A percentile compares a stretch with the other conserved stretches of the same genome.
phyloP scores from a whole-genome alignment of 129 eudicot species.

The Tagetes patula region DNA sequence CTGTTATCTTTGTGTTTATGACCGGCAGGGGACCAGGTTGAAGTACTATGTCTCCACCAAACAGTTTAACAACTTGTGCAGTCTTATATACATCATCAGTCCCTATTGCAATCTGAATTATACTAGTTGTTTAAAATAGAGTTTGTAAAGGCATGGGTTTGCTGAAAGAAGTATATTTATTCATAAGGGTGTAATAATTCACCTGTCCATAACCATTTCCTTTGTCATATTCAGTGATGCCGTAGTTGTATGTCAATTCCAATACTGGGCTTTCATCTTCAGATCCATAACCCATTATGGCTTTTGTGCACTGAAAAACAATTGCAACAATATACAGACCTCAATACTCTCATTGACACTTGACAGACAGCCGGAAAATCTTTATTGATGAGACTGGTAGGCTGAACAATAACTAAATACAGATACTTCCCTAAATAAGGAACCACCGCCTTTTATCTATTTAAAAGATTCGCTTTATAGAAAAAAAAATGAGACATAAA shows the following conservation, averaged over 20 bases:
- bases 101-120: conserved; percentile 79
- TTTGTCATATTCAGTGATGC: conserved; percentile 74
- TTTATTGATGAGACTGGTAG: not conserved
- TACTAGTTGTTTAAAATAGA: conserved; percentile 10
- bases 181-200: not conserved
- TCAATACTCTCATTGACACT: not conserved
- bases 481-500: not conserved
- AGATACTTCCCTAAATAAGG: no score
- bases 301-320: conserved; percentile 66
- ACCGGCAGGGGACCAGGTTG: conserved; percentile 90
- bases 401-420: no score
- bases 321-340: conserved; percentile 16
- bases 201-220: conserved; percentile 97
- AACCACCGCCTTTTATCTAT: no score
- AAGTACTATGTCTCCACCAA: conserved; percentile 68
- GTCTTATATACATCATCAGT: conserved; percentile 90
- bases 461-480: no score
- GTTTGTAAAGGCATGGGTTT: not conserved
- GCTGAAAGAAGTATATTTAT: not conserved
- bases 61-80: conserved; percentile 66
- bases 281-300: conserved; percentile 88
- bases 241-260: conserved; percentile 88
- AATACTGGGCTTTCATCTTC: conserved; percentile 78
- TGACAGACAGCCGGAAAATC: not conserved
- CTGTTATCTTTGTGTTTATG: conserved; percentile 81